phyloP scores from a whole-genome alignment of 1,284 basidiomycete species.

The Takashimella tepidaria region DNA sequence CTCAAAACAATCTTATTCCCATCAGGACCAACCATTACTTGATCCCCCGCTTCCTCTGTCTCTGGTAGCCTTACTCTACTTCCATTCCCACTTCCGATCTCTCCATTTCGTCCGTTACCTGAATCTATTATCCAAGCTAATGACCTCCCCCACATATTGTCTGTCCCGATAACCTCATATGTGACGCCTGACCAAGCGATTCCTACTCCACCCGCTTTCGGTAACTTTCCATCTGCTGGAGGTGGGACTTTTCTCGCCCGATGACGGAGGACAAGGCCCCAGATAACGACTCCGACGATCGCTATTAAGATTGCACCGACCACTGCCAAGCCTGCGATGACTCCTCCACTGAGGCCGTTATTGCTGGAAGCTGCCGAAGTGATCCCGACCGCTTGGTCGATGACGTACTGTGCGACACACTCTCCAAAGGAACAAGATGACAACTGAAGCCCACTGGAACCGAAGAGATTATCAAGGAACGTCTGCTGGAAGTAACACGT shows the following conservation, averaged over 20 bases:
- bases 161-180: slow-evolving; percentile 50
- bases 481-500: slow-evolving; percentile 71
- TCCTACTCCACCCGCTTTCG: slow-evolving; percentile 52
- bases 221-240: slow-evolving; percentile 38
- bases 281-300: slow-evolving; percentile 56
- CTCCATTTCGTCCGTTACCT: background rate
- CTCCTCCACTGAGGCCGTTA: slow-evolving; percentile 60
- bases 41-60: slow-evolving; percentile 9
- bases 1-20: slow-evolving; percentile 68
- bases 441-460: slow-evolving; percentile 62
- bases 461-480: slow-evolving; percentile 63
- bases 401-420: slow-evolving; percentile 71
- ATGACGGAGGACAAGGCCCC: slow-evolving; percentile 60
- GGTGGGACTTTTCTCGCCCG: slow-evolving; percentile 53
- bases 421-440: slow-evolving; percentile 74
- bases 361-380: slow-evolving; percentile 2
- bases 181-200: slow-evolving; percentile 66
- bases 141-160: background rate
- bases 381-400: slow-evolving; percentile 53
- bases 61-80: slow-evolving; percentile 2
- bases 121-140: slow-evolving; percentile 29
- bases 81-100: slow-evolving; percentile 1
- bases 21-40: slow-evolving; percentile 14
- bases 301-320: slow-evolving; percentile 63
- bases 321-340: slow-evolving; percentile 79